Evolutionary conservation across 352 stramenopile species (phyloP), one percentile per base, ranked within the genome.

Genomic region (Globisporangium rhizosaccharum): DNA sequence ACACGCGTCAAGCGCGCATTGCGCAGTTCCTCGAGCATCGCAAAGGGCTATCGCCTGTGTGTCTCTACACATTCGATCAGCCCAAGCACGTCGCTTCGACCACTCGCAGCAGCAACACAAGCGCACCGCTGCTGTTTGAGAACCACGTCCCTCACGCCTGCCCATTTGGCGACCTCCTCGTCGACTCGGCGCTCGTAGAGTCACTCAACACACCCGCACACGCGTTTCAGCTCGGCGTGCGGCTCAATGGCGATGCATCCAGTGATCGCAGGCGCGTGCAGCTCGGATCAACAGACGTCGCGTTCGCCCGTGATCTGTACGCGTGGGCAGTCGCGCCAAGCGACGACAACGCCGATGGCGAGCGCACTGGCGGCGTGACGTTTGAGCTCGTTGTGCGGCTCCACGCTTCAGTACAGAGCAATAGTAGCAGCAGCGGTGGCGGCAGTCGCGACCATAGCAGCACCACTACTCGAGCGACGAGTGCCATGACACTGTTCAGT

Each of bases 361-460:
- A 57, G 25, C 36, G 25, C 49, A 56, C 9, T 23, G 42, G 48
- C 3, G 79, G 85, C 4, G 65, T 89, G 44, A 87, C 75, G 11
- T 90, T 94, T 51, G 85, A 94, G 54, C 71, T 91, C 57, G 72
- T 80, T 5, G 61, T 90, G 10, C 75, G 84, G 7, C 65, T 70
- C 8, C 78, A 69, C 2, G 37, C 59, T n/a, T 20, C 10, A n/a
- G 14, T 18, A 12, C 12, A 45, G 15, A 4, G 11, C 17, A 45
- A 18, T 26, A 12, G 18, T 15, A 4, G 18, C 3, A 3, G 3
- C 9, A 42, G n/a, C 6, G 18, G 28, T 28, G 15, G 18, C 50
- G 36, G 18, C 12, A 28, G 9, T 17, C 30, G 30, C 30, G 30
- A 36, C 30, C 30, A 36, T 36, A 5, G 30, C 30, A 5, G 30